These are phyloP conservation scores for Angomonas deanei DNA, from an alignment of 208 protist species.

Conservation along the genomic window DNA sequence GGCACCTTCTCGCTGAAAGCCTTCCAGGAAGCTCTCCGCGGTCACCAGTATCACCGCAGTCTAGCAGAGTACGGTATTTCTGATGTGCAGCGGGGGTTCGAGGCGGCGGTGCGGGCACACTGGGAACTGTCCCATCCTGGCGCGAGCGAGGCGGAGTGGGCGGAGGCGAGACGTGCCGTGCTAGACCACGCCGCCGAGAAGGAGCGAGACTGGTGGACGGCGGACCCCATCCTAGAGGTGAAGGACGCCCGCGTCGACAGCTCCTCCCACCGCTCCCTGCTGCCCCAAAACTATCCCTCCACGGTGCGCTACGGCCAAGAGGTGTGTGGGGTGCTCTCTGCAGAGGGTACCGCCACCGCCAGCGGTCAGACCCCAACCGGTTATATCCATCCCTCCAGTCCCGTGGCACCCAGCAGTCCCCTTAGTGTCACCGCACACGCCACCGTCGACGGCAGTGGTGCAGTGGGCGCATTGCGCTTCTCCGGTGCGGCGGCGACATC, in stretches of 20 bases:
- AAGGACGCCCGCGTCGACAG: slow-evolving; percentile 36
- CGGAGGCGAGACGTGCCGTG: slow-evolving; percentile 44
- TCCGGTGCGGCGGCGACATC: slow-evolving; percentile 20
- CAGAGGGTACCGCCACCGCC: slow-evolving; percentile 26
- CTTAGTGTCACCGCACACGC: slow-evolving; percentile 34
- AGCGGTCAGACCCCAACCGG: slow-evolving; percentile 12
- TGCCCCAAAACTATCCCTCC: slow-evolving; percentile 37
- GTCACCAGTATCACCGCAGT: slow-evolving; percentile 38
- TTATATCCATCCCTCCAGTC: neutral
- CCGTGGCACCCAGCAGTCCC: neutral
- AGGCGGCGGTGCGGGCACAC: slow-evolving; percentile 51
- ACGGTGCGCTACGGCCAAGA: slow-evolving; percentile 60
- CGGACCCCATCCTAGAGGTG: slow-evolving; percentile 72
- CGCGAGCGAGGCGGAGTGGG: slow-evolving; percentile 75
- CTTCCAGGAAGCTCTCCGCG: slow-evolving; percentile 35
- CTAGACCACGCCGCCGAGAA: slow-evolving; percentile 46
- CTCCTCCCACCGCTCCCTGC: slow-evolving; percentile 8
- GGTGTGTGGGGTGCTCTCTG: slow-evolving; percentile 49
- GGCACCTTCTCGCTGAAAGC: slow-evolving; percentile 44
- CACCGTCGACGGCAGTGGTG: slow-evolving; percentile 69
- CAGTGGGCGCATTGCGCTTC: slow-evolving; percentile 10
- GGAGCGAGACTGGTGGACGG: slow-evolving; percentile 81
- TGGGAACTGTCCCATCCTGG: slow-evolving; percentile 77
- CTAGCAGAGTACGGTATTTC: slow-evolving; percentile 48
- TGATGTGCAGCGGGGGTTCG: slow-evolving; percentile 37